A percentile compares a stretch with the other conserved stretches of the same genome.
Evolutionary conservation across 2,329 filamentous ascomycete genomes (phyloP).

Genomic region (Macrophomina pseudophaseolina): DNA sequence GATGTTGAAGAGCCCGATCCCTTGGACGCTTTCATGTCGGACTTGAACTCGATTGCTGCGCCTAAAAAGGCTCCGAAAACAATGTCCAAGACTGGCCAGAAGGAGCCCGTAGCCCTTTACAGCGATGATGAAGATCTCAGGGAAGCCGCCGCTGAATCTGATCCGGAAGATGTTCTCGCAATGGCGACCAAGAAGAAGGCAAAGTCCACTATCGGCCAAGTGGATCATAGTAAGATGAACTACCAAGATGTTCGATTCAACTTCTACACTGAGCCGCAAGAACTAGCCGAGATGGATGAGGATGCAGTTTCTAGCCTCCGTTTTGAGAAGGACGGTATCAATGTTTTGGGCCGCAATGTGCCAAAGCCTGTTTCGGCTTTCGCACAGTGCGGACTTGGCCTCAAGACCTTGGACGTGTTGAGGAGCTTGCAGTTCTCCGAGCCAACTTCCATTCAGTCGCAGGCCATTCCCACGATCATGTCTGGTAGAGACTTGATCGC

Average conservation of each 20-base stretch:
- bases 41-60: constrained; percentile 58
- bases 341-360: constrained; percentile 75
- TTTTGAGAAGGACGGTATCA: constrained; percentile 91
- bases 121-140: constrained; percentile 80
- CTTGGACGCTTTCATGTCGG: constrained; percentile 95
- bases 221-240: constrained; percentile 86
- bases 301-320: constrained; percentile 82
- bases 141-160: constrained; percentile 58
- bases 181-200: constrained; percentile 71
- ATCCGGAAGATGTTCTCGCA: constrained; percentile 63
- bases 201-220: constrained; percentile 90
- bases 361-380: constrained; percentile 96
- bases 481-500: constrained; percentile 94
- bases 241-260: constrained; percentile 88
- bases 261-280: constrained; percentile 90
- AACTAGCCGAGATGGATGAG: constrained; percentile 81
- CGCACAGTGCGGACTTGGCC: constrained; percentile 90
- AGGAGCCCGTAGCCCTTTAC: constrained; percentile 80
- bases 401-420: constrained; percentile 86
- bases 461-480: constrained; percentile 94
- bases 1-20: constrained; percentile 81
- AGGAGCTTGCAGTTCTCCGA: constrained; percentile 80
- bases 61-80: constrained; percentile 41
- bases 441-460: constrained; percentile 92
- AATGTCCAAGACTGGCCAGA: constrained; percentile 57